Conservation (phyloP, 2,329 filamentous ascomycete species). For the Penicillium concentricum region DNA sequence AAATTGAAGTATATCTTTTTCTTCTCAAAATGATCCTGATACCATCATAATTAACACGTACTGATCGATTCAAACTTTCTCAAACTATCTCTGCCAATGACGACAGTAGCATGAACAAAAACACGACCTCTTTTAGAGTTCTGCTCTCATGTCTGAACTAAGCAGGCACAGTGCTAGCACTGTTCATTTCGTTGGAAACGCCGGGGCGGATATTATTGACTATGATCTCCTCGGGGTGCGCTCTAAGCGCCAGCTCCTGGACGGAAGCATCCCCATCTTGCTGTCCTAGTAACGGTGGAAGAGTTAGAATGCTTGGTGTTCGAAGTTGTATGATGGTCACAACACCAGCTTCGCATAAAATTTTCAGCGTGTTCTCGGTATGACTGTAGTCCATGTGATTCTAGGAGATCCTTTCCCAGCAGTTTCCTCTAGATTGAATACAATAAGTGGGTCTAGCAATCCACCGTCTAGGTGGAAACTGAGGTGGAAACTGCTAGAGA, state of each 20-base stretch:
- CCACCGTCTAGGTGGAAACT: too few species aligned
- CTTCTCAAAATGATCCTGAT: background rate
- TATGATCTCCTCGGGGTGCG: background rate
- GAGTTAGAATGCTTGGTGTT: background rate
- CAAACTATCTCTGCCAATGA: slow-evolving; percentile 11
- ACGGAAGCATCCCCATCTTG: background rate
- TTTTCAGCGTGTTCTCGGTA: background rate
- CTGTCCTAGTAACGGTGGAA: background rate
- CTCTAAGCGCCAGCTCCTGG: background rate
- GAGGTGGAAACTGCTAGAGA: background rate
- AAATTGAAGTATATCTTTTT: background rate
- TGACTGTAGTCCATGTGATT: background rate
- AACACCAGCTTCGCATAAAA: background rate
- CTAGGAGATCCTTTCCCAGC: too few species aligned
- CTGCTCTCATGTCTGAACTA: background rate
- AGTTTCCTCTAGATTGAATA: background rate
- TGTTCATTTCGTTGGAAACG: background rate
- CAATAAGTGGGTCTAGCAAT: background rate
- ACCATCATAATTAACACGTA: background rate
- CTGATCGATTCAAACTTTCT: background rate
- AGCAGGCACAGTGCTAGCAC: background rate
- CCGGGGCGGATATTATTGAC: background rate
- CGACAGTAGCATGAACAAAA: slow-evolving; percentile 12
- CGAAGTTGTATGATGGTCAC: background rate
- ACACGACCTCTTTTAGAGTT: background rate